Evolutionary conservation across 306 rosid genomes (phyloP), one percentile per base, ranked within the genome.

Genomic region (Morella rubra): DNA sequence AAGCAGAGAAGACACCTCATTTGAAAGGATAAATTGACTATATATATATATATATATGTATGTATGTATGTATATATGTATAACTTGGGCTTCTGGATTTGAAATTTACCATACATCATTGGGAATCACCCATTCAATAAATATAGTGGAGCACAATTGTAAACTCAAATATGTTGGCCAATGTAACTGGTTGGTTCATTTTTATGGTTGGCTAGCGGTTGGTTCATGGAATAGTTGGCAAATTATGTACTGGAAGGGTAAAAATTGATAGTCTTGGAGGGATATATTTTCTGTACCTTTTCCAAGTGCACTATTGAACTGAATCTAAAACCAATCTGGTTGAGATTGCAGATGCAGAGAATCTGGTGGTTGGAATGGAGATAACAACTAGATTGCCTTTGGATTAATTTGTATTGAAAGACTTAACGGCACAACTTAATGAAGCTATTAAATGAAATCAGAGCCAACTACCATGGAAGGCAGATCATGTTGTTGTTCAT

Each of bases 401-500:
- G 8, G 71, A 66, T 66, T 66, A 10, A 66, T 66, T 5, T 42
- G 71, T 11, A 42, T 56, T 65, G 71, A 41, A 41, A 65, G 49
- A 22, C 7, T 40, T 64, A 7, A 15, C 3, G 46, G 70, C 46
- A 64, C 41, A 40, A 16, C 12, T 64, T 40, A 10, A 15, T 6
- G 41, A 3, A n/a, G 6, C 15, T 7, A 2, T 40, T 65, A 65
- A 15, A 18, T 47, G 41, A 41, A 40, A 15, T 7, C 9, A 1
- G 2, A 62, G 45, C 18, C 45, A 14, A 61, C 68, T 27, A 27
- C 14, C 4, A 13, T 24, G 10, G 32, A 22, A 58, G 24, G 14
- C 24, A 7, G 8, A 44, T 41, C 27, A 7, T 69, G 58, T 13
- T 3, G 27, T 19, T 15, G 44, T 53, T 77, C 69, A 51, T 55